Base-by-base conservation (phyloP, 495 filamentous ascomycete genomes). In the Trichoderma virens region DNA sequence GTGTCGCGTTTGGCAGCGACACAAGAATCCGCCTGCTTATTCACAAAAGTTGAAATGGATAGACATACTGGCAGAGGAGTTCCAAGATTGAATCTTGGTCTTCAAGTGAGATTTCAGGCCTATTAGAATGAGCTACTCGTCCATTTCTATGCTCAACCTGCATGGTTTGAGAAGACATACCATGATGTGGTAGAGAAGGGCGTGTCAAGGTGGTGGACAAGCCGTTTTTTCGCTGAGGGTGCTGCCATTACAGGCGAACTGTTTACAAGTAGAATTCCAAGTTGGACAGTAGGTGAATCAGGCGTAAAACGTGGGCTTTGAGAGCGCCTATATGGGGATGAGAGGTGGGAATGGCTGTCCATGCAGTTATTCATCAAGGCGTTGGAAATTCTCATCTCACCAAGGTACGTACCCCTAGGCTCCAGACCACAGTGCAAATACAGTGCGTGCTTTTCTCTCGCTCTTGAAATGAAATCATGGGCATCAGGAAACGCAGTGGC, bases 51-150 rank as follows among this genome's bases (percentile, higher is more conserved):
- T 34, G 28, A 38, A 23, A 59, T 16, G 71, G 34, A 35, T 35
- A 35, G 6, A 2, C 78, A 66, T 75, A 85, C 83, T 68, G 74
- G 78, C 82, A 83, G 39, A 85, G 75, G 28, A 86, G 75, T 64
- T 84, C 80, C 23, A 85, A 67, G 61, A 85, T 82, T 9, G 77
- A 76, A 35, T 83, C 78, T 69, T 86, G 82, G 54, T 83, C 72
- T 18, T 80, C 69, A 13, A 73, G 71, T 14, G 69, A 70, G 20
- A 83, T 77, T 41, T 74, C 66, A 13, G 83, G 83, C 83, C 83
- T 86, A 62, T 27, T 51, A 5, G 28, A 35, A 31, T 70, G 18
- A 68, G 8, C 13, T 30, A 27, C 8, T 30, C 18, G 2, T 35
- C n/a, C 34, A 18, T 13, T 32, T 32, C 18, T 30, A 47, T 18